Evolutionary conservation across 371 early-diverging fungal species (phyloP), one percentile per base, ranked within the genome.

Genomic region (Syncephalastrum contaminatum): DNA sequence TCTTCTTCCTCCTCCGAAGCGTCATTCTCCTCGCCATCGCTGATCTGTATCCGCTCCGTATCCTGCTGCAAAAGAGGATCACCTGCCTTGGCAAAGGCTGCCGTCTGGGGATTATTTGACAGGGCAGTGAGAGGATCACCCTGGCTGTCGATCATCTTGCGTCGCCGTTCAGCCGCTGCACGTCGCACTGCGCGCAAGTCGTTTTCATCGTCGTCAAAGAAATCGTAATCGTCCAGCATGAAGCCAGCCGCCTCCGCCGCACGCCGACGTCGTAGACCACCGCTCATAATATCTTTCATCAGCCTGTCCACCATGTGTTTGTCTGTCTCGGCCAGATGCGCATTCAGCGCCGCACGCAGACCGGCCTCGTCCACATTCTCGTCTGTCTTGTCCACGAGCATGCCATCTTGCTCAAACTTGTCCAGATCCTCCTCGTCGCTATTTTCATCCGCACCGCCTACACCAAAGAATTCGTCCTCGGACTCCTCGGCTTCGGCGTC

Each of bases 401-500:
- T 50, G 24, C 59, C 75, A 62, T 79, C 79, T 15, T 75, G 54
- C 25, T 73, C 75, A 59, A 58, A 79, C 48, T 68, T 64, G 56
- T 79, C 75, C 25, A 73, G 45, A 42, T 69, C 58, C 20, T 73
- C 73, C 13, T 61, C 63, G 5, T 64, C 70, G 62, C 64, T 4
- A 27, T 58, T 47, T 1, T n/a, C 18, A 40, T 77, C 78, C 3
- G 59, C 49, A 20, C 79, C 79, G 51, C 71, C 79, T 2, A 60
- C 58, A 8, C 73, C 75, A 66, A 63, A 75, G 59, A 54, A 75
- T 43, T 79, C 79, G 16, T 79, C 79, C 22, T 79, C 79, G n/a
- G 67, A 67, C 59, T 73, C 79, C 40, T 71, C 70, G 13, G 79
- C 79, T 67, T 79, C 79, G 36, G 71, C 72, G 47, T 75, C 76